Evolutionary conservation across 345 rosid species (phyloP), one percentile per base, ranked within the genome.

Genomic region (Capsella bursapastoris): DNA sequence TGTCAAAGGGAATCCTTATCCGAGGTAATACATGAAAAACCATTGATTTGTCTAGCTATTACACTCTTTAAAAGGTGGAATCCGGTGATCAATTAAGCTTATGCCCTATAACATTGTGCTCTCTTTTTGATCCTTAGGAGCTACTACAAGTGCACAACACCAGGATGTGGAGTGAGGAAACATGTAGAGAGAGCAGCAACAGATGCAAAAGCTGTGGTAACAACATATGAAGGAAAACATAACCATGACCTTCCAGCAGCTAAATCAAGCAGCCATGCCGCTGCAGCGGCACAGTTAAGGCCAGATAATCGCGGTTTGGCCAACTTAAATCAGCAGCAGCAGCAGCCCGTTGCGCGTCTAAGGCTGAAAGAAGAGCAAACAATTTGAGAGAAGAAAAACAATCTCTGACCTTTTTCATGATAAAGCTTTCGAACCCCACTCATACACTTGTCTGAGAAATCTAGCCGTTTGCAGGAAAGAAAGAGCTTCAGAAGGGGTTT

Each of bases 151-250:
- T 94, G 98, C 82, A 91, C 97, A 52, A 87, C 94, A 68, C 84
- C 69, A 1, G 97, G 98, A 63, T 94, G 98, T 84, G 87, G 89
- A 8, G 97, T 91, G 68, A 88, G 97, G 41, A 94, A 94, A 84
- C 97, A 90, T 12, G 97, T 94, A 40, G 98, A 94, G 81, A 86
- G 98, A 77, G 93, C 98, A 72, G 87, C 97, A n/a, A 74, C 90
- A 5, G 97, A 94, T 81, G 89, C 95, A 37, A 91, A 91, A 82
- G 96, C 97, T 22, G 97, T 94, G 64, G 86, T 94, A 79, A 94
- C 98, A 62, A 88, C 98, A 27, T 94, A 94, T 5, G 97, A 91
- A 80, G 98, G 98, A 38, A 91, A 91, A 68, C 97, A 94, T 82
- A 90, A 86, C 83, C 98, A 94, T 56, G 89, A 91, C 41, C 89